phyloP scores from a whole-genome alignment of 2,329 filamentous ascomycete species.

The Penicillium sp. region DNA sequence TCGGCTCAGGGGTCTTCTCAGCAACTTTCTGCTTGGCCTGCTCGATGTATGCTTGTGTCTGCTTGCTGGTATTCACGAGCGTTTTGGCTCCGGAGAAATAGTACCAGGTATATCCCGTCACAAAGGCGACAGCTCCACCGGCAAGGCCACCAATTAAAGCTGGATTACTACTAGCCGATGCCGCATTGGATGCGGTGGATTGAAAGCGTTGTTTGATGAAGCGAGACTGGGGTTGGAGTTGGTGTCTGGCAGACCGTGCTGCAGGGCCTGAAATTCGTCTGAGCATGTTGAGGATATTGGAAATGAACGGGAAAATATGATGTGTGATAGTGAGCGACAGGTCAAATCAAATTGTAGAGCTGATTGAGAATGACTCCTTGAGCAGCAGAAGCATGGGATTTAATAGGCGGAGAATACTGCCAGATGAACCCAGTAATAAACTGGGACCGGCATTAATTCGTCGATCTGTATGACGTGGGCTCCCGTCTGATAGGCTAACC shows the following conservation, averaged over 20 bases:
- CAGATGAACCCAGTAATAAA: not conserved
- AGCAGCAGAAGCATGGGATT: not conserved
- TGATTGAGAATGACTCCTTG: not conserved
- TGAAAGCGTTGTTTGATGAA: not conserved
- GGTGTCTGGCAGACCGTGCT: not conserved
- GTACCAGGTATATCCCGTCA: slow-evolving; percentile 55
- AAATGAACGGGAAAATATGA: not conserved
- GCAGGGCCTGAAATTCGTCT: not conserved
- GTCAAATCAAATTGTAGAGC: no score
- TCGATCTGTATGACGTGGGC: not conserved
- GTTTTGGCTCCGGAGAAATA: slow-evolving; percentile 53
- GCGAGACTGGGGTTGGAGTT: not conserved
- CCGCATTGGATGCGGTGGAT: not conserved
- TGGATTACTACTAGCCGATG: slow-evolving; percentile 18
- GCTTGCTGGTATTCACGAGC: slow-evolving; percentile 51
- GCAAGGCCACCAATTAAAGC: slow-evolving; percentile 50
- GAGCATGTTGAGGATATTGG: not conserved
- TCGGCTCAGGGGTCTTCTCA: slow-evolving; percentile 63
- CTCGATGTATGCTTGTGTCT: slow-evolving; percentile 62
- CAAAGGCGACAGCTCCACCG: slow-evolving; percentile 51
- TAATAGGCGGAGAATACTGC: not conserved
- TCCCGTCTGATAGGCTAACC: not conserved
- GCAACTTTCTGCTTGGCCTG: slow-evolving; percentile 62
- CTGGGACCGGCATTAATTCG: not conserved
- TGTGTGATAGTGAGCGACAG: not conserved